Evolutionary conservation across 225 moss, liverwort and hornwort species (phyloP), one percentile per base, ranked within the genome.

Genomic region (Polytrichum formosum): DNA sequence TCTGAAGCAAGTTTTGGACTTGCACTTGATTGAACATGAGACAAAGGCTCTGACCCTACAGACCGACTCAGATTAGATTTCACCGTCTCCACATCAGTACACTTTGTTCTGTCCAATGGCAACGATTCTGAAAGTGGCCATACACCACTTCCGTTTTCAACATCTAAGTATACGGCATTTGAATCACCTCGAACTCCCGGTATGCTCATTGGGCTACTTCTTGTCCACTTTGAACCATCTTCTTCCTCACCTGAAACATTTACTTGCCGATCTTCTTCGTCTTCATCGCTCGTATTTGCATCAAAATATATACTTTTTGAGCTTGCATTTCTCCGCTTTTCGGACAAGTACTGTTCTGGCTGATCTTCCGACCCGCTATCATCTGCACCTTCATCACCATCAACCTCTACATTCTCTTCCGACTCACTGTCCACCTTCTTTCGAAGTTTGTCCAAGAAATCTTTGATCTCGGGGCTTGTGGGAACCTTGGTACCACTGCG

Each of bases 201-300:
- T 28, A 72, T 72, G 54, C 54, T 54, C 23, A 72, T 28, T 6
- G 72, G 72, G 54, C 54, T 64, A 72, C 72, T 72, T 55, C 53
- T 64, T 64, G 25, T 54, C 72, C 72, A 53, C 20, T n/a, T 64
- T 54, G 64, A 23, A 27, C 55, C 64, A 54, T 53, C 54, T 18
- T 65, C 72, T 16, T 72, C 72, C 26, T 22, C 70, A 28, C 61
- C 72, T 54, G 63, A 26, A 65, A 13, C 4, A n/a, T 55, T 55
- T 72, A 20, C 27, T 5, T 55, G 54, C 6, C 8, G 7, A 2
- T 72, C 64, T 30, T 55, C 72, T 27, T 72, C 72, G 19, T 72
- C 72, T 8, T 72, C 63, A 19, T 72, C 72, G 63, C 72, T 72
- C n/a, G 54, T 72, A 55, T 64, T 27, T 23, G 72, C 72, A 54